A percentile compares a stretch with the other conserved stretches of the same genome.
Evolutionary conservation across 73 alveolate genomes (phyloP).

Genomic region (Paraurostyla sp.): DNA sequence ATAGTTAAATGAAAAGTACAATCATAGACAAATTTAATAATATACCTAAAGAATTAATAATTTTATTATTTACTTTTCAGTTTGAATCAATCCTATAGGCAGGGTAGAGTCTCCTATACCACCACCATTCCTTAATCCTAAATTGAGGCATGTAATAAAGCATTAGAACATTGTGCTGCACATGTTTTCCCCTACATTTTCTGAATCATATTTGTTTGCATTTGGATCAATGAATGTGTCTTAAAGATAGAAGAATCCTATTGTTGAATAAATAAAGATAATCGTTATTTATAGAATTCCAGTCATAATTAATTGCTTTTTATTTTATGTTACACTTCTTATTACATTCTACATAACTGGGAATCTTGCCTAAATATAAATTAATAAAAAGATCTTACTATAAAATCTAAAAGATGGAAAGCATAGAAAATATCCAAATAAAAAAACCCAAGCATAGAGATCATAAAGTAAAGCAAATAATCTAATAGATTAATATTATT

Average conservation of each 20-base stretch:
- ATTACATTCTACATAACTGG: conserved; percentile 57
- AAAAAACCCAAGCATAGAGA: conserved; percentile 63
- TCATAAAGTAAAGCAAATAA: conserved; percentile 64
- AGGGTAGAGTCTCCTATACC: conserved; percentile 95
- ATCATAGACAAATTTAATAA: conserved; percentile 84
- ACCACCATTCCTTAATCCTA: conserved; percentile 97
- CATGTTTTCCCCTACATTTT: conserved; percentile 64
- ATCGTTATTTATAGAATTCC: conserved; percentile 38
- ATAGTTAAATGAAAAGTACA: conserved; percentile 89
- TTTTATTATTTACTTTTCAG: conserved; percentile 74
- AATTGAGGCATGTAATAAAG: conserved; percentile 79
- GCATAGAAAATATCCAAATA: conserved; percentile 53
- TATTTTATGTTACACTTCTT: conserved; percentile 46
- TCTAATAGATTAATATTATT: too few species aligned
- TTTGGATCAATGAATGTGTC: conserved; percentile 51
- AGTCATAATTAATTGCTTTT: conserved; percentile 42
- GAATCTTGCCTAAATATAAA: conserved; percentile 24
- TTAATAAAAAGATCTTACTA: background rate
- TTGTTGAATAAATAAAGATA: conserved; percentile 53
- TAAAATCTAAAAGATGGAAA: conserved; percentile 69
- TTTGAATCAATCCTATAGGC: conserved; percentile 43
- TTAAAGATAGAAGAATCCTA: conserved; percentile 70
- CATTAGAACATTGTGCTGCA: conserved; percentile 88
- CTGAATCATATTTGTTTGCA: conserved; percentile 43
- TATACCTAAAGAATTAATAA: too few species aligned